Evolutionary conservation across 1,139 yeast genomes (phyloP).

Genomic region (Suhomyces yuchorum): DNA sequence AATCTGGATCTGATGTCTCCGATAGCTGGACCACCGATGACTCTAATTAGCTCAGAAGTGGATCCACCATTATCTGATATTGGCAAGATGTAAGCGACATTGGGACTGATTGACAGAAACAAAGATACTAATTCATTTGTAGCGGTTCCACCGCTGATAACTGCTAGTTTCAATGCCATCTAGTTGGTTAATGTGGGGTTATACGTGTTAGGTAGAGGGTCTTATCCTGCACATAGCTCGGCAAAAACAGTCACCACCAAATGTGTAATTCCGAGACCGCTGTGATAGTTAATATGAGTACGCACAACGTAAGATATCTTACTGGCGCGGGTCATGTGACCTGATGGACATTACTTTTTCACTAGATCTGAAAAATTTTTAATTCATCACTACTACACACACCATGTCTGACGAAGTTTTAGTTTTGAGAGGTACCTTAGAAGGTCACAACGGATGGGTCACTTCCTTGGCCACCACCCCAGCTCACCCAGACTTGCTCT

Average conservation of each 20-base stretch:
- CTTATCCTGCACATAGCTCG: constrained; percentile 30
- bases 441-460: constrained; percentile 89
- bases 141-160: constrained; percentile 77
- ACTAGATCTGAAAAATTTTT: constrained; percentile 10
- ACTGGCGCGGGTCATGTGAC: constrained; percentile 8
- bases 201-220: background rate
- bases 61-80: constrained; percentile 95
- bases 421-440: constrained; percentile 99
- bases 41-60: constrained; percentile 85
- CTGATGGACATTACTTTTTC: constrained; percentile 18
- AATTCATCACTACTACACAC: constrained; percentile 8
- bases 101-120: constrained; percentile 42
- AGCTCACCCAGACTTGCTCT: constrained; percentile 96
- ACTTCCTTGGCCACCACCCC: constrained; percentile 98
- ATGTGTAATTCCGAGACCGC: constrained; percentile 42
- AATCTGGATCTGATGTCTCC: constrained; percentile 88
- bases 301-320: constrained; percentile 6
- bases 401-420: constrained; percentile 86
- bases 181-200: background rate
- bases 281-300: constrained; percentile 27
- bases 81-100: constrained; percentile 71
- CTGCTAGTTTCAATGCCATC: constrained; percentile 31
- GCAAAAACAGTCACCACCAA: constrained; percentile 39
- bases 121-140: constrained; percentile 62
- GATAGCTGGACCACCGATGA: constrained; percentile 92